Evolutionary conservation across 805 yeast genomes (phyloP), one percentile per base, ranked within the genome.

Genomic region (Nematodospora valgi): DNA sequence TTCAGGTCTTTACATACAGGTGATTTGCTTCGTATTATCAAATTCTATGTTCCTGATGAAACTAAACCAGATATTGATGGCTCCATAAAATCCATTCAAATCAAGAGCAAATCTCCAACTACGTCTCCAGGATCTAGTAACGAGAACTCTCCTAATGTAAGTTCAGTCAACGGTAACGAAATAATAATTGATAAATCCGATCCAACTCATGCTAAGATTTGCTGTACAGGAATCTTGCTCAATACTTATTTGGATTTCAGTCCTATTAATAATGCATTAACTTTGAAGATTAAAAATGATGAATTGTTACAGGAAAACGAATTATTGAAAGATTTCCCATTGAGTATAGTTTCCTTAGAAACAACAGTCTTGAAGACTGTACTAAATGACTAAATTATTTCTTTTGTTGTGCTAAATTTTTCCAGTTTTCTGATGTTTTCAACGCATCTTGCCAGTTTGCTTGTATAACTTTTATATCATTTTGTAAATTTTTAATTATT

Each of bases 391-490:
- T 7, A 15, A 25, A 29, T 30, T 24, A 30, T 12, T 12, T 21
- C 23, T 18, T 26, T 12, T 13, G 28, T 23, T 34, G 29, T 4
- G 38, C 38, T 24, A 34, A 12, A 11, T 41, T 49, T 37, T 60
- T 61, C 72, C 70, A 68, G 32, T 59, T 55, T 18, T 68, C 72
- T 4, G 61, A 44, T 2, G 68, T 59, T 30, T 51, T 52, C 37
- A 62, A 49, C 0, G 72, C 69, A 23, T 63, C 64, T 35, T 61
- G 49, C 69, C 70, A 64, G 37, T 62, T 66, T 24, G 51, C 46
- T 11, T 51, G 51, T 32, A 64, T 53, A 14, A 43, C 40, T 18
- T 52, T 58, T 35, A 64, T 53, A 34, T 68, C 71, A n/a, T 48
- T 49, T 31, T 48, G 45, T 33, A 64, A 49, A 32, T 49, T 49